Conservation (phyloP, 1,139 yeast species). For the Candida gigantensis region DNA sequence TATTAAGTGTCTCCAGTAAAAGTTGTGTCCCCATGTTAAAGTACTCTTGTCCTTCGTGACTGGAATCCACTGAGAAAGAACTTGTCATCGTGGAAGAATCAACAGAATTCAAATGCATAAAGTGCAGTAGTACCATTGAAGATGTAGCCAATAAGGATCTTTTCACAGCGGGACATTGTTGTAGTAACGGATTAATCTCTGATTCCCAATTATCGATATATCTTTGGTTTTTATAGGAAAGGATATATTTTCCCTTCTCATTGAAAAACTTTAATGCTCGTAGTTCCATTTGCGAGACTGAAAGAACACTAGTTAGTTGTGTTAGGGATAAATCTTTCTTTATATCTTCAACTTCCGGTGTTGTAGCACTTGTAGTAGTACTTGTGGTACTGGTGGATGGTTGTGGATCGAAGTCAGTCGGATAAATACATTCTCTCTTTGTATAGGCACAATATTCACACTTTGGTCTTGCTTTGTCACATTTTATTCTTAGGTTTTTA, state of each 20-base stretch:
- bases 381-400: too few species aligned
- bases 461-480: constrained; percentile 3
- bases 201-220: background rate
- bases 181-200: background rate
- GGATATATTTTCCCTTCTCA: constrained; percentile 6
- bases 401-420: background rate
- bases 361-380: too few species aligned
- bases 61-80: background rate
- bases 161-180: background rate
- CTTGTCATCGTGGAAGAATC: background rate
- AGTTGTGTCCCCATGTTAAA: background rate
- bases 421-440: constrained; percentile 2
- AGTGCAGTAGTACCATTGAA: constrained; percentile 1
- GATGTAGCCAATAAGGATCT: background rate
- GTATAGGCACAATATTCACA: constrained; percentile 6
- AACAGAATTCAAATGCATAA: background rate
- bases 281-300: constrained; percentile 28
- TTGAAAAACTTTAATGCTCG: constrained; percentile 30
- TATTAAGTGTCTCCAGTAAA: background rate
- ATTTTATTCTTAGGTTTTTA: constrained; percentile 25
- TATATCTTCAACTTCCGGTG: background rate
- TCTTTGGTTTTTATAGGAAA: background rate
- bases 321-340: constrained; percentile 8
- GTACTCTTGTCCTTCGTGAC: background rate
- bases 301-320: constrained; percentile 18